A percentile compares a stretch with the other conserved stretches of the same genome.
phyloP scores from a whole-genome alignment of 139 green algal genomes.

The Ostreobium quekettii region DNA sequence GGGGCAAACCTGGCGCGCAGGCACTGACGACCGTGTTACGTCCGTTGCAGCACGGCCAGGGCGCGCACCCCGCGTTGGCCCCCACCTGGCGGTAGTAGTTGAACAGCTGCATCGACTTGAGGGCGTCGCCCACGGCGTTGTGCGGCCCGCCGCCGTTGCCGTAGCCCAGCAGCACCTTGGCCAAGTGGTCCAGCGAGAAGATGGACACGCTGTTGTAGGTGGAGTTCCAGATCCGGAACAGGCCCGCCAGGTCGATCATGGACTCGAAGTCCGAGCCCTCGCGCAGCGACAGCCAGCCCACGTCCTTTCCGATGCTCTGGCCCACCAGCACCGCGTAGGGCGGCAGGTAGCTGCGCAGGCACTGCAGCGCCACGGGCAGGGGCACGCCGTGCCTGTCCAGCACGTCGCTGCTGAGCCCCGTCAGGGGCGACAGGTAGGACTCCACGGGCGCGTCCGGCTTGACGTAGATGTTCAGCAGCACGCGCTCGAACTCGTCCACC shows the following conservation, averaged over 20 bases:
- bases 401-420: conserved; percentile 47
- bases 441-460: conserved; percentile 51
- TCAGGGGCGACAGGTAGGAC: conserved; percentile 79
- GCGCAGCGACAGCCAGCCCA: conserved; percentile 74
- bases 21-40: neutral
- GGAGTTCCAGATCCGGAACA: conserved; percentile 77
- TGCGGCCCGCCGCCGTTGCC: conserved; percentile 28
- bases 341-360: conserved; percentile 36
- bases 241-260: conserved; percentile 67
- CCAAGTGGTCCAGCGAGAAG: conserved; percentile 68
- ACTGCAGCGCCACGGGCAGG: conserved; percentile 46
- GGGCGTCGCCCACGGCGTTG: conserved; percentile 53
- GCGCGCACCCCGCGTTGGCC: conserved; percentile 23
- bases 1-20: too few species aligned
- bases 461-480: conserved; percentile 73
- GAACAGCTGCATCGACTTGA: conserved; percentile 84
- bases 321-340: conserved; percentile 62
- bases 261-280: conserved; percentile 69
- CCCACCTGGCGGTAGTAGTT: conserved; percentile 58
- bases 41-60: neutral
- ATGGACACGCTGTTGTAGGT: conserved; percentile 51
- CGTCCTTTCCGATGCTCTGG: conserved; percentile 79
- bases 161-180: conserved; percentile 63
- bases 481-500: conserved; percentile 65
- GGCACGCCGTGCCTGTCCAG: conserved; percentile 56